Evolutionary conservation across 495 filamentous ascomycete species (phyloP), one percentile per base, ranked within the genome.

Genomic region (Daldinia childiae): DNA sequence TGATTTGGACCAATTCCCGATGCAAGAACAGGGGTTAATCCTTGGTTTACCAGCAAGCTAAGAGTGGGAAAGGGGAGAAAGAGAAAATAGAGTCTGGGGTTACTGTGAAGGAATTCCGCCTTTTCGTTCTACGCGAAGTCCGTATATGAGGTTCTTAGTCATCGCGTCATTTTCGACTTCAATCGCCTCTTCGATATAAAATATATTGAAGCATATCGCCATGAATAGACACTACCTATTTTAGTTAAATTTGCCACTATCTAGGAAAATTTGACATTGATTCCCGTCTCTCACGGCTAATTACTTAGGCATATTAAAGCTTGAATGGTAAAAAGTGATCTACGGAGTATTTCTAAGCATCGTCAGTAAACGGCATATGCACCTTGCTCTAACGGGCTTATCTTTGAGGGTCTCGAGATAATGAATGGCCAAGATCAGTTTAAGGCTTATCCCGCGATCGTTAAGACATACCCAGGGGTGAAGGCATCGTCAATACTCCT

Each of bases 31-130:
- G 39, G 70, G 70, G 48, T 64, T n/a, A 24, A 52, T 66, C 59
- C 65, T 41, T 57, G 65, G 56, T 39, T 39, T 39, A 43, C 54
- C 56, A 27, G 27, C 19, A 38, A 43, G 32, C 50, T 43, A 36
- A 32, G 43, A 48, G 41, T 72, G 64, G 64, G 70, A 72, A 72
- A 72, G 70, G 70, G 61, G 60, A 72, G 62, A 48, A 15, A 34
- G 36, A 54, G 14, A 56, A 54, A n/a, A 30, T 64, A 64, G 54
- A 62, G 62, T 73, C 70, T 66, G 70, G 70, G 70, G 66, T 73
- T 62, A 12, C 29, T 29, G 12, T 36, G 8, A 0, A 34, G 32
- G 3, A 62, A 62, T 72, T 62, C 64, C 69, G 69, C 64, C 60
- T 57, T 59, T 67, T 63, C 52, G 30, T 43, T 65, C 39, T 45